These are phyloP conservation scores for Penicillium sp. DNA, from an alignment of 2,329 filamentous ascomycete genomes.

Conservation along the genomic window DNA sequence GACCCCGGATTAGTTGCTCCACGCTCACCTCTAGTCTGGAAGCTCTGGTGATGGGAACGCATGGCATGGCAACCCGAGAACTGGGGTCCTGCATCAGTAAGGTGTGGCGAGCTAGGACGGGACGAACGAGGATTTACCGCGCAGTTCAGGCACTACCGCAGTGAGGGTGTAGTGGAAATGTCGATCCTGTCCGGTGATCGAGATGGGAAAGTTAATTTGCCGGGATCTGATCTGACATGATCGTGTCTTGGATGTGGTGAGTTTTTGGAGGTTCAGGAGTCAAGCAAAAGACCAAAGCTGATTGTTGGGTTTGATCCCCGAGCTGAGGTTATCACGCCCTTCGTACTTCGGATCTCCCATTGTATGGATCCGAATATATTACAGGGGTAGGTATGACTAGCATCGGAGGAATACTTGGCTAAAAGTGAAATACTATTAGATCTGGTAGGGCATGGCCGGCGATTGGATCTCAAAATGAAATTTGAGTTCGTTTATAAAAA, in stretches of 20 bases:
- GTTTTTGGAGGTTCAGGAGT: not conserved
- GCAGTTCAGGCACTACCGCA: constrained; percentile 12
- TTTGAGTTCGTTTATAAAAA: not conserved
- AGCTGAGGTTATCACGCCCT: not conserved
- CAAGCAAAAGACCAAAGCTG: not conserved
- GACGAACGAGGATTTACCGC: constrained; percentile 14
- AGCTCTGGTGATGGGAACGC: not conserved
- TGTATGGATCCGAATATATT: not conserved
- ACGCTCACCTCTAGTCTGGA: constrained; percentile 1
- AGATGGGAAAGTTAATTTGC: not conserved
- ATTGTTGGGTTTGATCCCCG: not conserved
- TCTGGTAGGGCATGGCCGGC: not conserved
- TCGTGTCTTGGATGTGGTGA: constrained; percentile 1
- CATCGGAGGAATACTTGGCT: not conserved
- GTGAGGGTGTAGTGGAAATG: not conserved
- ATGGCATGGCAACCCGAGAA: not conserved
- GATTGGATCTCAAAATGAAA: not conserved
- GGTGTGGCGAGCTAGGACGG: constrained; percentile 7
- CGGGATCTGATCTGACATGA: constrained; percentile 5
- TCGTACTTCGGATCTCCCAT: not conserved
- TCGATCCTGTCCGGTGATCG: constrained; percentile 1
- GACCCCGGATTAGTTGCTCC: not conserved
- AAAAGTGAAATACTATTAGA: not conserved
- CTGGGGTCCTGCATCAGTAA: constrained; percentile 5
- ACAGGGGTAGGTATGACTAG: not conserved